A percentile compares a stretch with the other conserved stretches of the same genome.
These are phyloP conservation scores for Rhodotorula taiwanensis DNA, from an alignment of 768 basidiomycete species.

Conservation along the genomic window DNA sequence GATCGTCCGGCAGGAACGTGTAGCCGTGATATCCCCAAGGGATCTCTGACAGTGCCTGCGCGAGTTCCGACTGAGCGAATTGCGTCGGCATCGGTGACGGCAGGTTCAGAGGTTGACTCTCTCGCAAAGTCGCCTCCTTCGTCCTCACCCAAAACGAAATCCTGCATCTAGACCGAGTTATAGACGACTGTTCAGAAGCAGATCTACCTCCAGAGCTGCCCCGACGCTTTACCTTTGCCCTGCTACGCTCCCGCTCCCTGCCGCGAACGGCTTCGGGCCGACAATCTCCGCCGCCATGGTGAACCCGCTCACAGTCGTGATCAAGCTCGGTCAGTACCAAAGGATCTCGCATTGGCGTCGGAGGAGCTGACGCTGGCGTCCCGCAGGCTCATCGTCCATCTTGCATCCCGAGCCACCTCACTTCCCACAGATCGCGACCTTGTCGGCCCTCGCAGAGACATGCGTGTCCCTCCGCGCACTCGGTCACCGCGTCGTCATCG, in stretches of 20 bases:
- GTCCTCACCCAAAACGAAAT: too few relatives aligned
- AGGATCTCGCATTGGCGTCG: too few relatives aligned
- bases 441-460: conserved; percentile 88
- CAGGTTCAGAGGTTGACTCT: too few relatives aligned
- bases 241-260: background rate
- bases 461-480: conserved; percentile 66
- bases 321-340: conserved; percentile 29
- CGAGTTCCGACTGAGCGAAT: conserved; percentile 6
- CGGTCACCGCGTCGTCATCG: conserved; percentile 91
- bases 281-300: background rate
- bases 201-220: too few relatives aligned
- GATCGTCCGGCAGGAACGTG: background rate
- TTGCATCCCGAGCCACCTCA: conserved; percentile 82
- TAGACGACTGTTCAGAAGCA: too few relatives aligned
- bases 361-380: background rate
- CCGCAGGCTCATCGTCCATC: conserved; percentile 84
- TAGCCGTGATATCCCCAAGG: conserved; percentile 12
- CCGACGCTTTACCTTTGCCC: background rate
- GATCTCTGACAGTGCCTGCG: conserved; percentile 9
- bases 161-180: too few relatives aligned
- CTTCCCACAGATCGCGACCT: conserved; percentile 78
- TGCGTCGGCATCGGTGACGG: background rate
- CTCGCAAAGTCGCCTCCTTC: too few relatives aligned
- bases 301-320: conserved; percentile 27
- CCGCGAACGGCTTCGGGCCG: too few relatives aligned